Evolutionary conservation across 2,329 filamentous ascomycete genomes (phyloP), one percentile per base, ranked within the genome.

Genomic region (Incumbomyces lentus): DNA sequence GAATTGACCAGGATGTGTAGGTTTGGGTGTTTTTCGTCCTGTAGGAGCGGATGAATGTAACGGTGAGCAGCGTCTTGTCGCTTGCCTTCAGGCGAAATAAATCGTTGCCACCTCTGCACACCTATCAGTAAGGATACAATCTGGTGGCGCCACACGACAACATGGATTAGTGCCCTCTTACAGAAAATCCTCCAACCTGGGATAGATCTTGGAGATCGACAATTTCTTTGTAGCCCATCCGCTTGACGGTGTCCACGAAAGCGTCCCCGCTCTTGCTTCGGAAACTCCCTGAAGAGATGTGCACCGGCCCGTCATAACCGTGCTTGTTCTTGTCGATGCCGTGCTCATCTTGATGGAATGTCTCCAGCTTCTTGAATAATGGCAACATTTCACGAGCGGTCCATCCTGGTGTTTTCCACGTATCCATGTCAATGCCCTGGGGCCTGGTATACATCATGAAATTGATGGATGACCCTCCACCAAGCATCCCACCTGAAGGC

Each of bases 391-490:
- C 82, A 61, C 86, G 76, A 2, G 83, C 86, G 7, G 74, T 79
- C 84, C 84, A 87, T n/a, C 84, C 84, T 62, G 85, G 81, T 44
- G 82, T 77, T 58, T 86, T 81, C 65, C 86, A 88, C 64, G 86
- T 83, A 58, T 88, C 84, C 52, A 47, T 47, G 62, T 85, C 81
- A 0, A 79, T 83, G 6, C 79, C 79, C 1, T 79, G 83, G 17
- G 81, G 81, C 55, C 81, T 74, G 16, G 81, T 84, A 67, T 84
- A 84, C 42, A 80, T 79, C 78, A 86, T 82, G 58, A 86, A 86
- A 64, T 87, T 87, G 64, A 87, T 85, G 6, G 79, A 84, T 2
- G 79, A 84, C 8, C 81, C 81, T 18, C 81, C 82, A 10, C 83
- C 83, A 1, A 88, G 68, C 31, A 87, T 72, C 52, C 87, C 79